Evolutionary conservation across 73 alveolate species (phyloP).

Genomic region (Tetrahymena borealis): DNA sequence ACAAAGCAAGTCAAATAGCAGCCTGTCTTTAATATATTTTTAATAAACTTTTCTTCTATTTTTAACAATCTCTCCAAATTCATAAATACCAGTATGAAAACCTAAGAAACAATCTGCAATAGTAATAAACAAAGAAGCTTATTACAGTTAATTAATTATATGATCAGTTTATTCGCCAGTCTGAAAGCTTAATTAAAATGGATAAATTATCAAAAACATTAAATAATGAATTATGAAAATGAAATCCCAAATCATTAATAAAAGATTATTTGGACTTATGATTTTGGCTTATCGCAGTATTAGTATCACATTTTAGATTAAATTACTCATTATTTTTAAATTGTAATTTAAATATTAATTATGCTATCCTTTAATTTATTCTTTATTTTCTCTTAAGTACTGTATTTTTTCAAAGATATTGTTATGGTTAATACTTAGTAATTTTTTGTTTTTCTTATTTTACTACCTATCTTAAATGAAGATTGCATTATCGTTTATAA

Average conservation of each 20-base stretch:
- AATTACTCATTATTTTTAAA: too few relatives aligned
- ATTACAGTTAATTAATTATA: background rate
- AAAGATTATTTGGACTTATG: too few relatives aligned
- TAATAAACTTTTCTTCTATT: background rate
- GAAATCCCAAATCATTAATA: too few relatives aligned
- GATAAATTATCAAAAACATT: too few relatives aligned
- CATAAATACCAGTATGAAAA: background rate
- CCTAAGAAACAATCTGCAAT: background rate
- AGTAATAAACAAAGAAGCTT: background rate
- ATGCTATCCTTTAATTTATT: background rate
- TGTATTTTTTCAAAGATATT: background rate
- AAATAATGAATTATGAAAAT: too few relatives aligned
- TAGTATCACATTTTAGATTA: too few relatives aligned
- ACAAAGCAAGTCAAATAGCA: background rate
- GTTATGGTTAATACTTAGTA: background rate
- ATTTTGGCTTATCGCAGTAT: too few relatives aligned
- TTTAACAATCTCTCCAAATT: background rate
- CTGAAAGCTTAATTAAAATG: background rate
- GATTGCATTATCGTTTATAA: background rate
- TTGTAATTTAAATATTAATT: too few relatives aligned
- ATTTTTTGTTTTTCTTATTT: background rate
- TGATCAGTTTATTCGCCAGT: background rate
- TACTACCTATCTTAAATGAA: background rate
- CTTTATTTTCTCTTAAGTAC: background rate
- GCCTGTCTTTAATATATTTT: background rate